Base-by-base conservation (phyloP, 345 rosid genomes). In the Hibiscus syriacus region DNA sequence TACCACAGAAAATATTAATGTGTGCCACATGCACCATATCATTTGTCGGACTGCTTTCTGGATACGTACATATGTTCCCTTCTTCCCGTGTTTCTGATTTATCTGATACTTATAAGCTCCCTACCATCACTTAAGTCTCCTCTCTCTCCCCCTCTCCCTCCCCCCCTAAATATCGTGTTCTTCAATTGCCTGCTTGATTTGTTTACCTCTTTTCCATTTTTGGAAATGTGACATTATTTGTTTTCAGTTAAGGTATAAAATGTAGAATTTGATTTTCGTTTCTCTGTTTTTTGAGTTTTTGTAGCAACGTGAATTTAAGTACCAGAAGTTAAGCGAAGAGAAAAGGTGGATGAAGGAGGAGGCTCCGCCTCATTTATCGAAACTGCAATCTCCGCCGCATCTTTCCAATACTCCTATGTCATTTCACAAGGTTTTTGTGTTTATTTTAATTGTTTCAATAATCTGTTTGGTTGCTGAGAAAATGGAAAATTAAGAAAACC, bases 21-120 rank as follows among this genome's bases (percentile, higher is more conserved):
- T 87, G 78, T 68, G 89, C 92, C 77, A 79, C 83, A 23, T 80
- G 90, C 70, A 73, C 67, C 23, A 79, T 90, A 46, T 76, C 89
- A 1, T 69, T 85, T 27, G 66, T 76, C n/a, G 69, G 73, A 5
- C 78, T 78, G 55, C 46, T 69, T 27, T 27, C 66, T 8, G 72
- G 53, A 19, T 84, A 88, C 84, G 69, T 82, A 20, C 86, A 76
- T 71, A 72, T 83, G 17, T 74, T 89, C 71, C 86, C 88, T 85
- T 73, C 80, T 23, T 66, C 80, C 20, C 75, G 54, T 39, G 70
- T 78, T 67, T 70, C 82, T 29, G 82, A 64, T 72, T 71, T 81
- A 39, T 68, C 83, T 66, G 87, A 83, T 71, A 75, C 77, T 34
- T 69, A 66, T 73, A 78, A 75, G 69, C 87, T 84, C 34, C 85